phyloP scores from a whole-genome alignment of 2,329 filamentous ascomycete species.

The Knufia petricola region DNA sequence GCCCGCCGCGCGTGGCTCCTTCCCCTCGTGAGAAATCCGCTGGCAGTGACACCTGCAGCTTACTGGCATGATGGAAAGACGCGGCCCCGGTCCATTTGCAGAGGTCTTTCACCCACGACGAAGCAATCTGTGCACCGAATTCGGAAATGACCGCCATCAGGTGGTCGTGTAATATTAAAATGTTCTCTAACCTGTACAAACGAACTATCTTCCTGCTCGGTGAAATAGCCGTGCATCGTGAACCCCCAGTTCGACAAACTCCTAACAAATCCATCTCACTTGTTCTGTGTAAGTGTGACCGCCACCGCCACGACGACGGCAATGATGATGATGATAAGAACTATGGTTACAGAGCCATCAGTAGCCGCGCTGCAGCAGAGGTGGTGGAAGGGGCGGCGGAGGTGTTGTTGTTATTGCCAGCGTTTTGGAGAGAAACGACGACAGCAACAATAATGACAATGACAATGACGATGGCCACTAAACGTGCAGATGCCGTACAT shows the following conservation, averaged over 20 bases:
- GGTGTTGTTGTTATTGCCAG: background rate
- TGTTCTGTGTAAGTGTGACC: constrained; percentile 35
- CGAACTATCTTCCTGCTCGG: background rate
- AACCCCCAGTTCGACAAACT: background rate
- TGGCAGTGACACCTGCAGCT: too few relatives aligned
- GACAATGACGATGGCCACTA: constrained; percentile 5
- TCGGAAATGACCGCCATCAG: background rate
- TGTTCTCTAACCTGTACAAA: constrained; percentile 1
- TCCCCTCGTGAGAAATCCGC: too few relatives aligned
- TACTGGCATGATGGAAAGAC: background rate
- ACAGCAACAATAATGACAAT: constrained; percentile 5
- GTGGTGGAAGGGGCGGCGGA: too few relatives aligned
- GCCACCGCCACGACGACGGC: constrained; percentile 39
- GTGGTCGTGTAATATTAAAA: background rate
- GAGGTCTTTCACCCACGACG: too few relatives aligned
- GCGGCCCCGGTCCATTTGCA: too few relatives aligned
- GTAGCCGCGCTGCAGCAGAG: constrained; percentile 11
- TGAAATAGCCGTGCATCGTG: background rate
- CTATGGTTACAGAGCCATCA: constrained; percentile 26
- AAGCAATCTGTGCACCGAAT: too few relatives aligned
- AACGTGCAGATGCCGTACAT: constrained; percentile 1
- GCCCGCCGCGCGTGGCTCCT: too few relatives aligned
- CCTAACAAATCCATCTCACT: background rate
- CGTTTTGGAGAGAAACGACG: constrained; percentile 5
- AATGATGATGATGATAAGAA: constrained; percentile 46